These are phyloP conservation scores for Trametes polyzona DNA, from an alignment of 1,284 basidiomycete genomes.

Conservation along the genomic window DNA sequence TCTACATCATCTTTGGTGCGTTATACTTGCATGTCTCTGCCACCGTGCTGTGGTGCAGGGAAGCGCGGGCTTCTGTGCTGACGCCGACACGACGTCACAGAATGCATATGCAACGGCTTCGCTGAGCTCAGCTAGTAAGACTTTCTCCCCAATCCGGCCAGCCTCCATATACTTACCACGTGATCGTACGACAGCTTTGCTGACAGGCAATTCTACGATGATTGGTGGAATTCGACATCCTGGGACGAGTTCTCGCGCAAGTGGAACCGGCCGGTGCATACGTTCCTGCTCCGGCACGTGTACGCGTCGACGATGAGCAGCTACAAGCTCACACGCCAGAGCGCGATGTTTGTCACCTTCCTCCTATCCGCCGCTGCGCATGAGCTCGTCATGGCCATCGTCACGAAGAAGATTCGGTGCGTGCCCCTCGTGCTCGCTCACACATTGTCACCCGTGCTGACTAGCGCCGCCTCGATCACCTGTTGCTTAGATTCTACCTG, in stretches of 20 bases:
- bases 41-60: no score
- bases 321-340: constrained; percentile 73
- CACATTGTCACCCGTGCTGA: no score
- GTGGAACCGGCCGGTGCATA: constrained; percentile 94
- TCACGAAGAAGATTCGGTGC: constrained; percentile 86
- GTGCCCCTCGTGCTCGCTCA: constrained; percentile 36
- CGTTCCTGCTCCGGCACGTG: constrained; percentile 93
- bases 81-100: constrained; percentile 43
- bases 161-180: background rate
- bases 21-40: no score
- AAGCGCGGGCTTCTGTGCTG: no score
- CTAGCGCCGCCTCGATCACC: no score
- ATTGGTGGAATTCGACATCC: constrained; percentile 98
- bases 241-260: constrained; percentile 98
- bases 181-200: constrained; percentile 73
- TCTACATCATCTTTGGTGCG: constrained; percentile 82
- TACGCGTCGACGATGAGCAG: constrained; percentile 87
- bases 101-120: constrained; percentile 96
- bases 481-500: constrained; percentile 65
- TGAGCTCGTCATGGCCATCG: constrained; percentile 96
- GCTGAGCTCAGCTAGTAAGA: constrained; percentile 87
- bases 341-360: constrained; percentile 93
- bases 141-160: background rate
- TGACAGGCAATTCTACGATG: constrained; percentile 96
- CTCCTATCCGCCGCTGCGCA: constrained; percentile 87